Conservation (phyloP, 345 rosid species). For the Corymbia maculata region DNA sequence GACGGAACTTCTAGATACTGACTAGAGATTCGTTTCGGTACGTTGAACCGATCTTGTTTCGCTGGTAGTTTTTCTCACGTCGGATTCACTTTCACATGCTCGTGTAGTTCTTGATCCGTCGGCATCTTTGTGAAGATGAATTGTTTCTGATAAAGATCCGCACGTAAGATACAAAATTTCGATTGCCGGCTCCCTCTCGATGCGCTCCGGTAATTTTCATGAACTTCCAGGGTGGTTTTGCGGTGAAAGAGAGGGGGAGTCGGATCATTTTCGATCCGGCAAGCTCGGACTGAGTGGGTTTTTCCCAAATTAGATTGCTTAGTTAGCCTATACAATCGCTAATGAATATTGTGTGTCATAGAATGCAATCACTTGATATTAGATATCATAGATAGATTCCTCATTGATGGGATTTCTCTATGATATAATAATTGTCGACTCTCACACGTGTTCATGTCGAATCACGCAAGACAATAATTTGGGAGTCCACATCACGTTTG, state of each 20-base stretch:
- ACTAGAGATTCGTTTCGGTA: neutral
- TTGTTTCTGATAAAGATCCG: neutral
- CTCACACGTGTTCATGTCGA: accelerated
- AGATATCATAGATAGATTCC: neutral
- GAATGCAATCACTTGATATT: neutral
- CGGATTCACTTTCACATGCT: neutral
- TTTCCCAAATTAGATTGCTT: neutral
- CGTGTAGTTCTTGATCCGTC: neutral
- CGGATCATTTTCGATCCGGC: neutral
- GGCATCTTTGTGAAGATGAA: neutral
- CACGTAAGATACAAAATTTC: neutral
- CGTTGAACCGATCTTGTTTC: neutral
- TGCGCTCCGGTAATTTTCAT: neutral
- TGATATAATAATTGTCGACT: neutral
- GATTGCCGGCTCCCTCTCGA: neutral
- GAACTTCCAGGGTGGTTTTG: neutral
- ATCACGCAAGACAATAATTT: neutral
- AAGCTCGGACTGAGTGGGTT: neutral
- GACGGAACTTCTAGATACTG: neutral
- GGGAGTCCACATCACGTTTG: neutral
- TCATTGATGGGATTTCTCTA: neutral
- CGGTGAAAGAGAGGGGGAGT: neutral
- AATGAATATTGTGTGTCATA: neutral
- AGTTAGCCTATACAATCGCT: neutral
- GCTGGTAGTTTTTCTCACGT: too few species aligned